These are phyloP conservation scores for Saussurea involucrata DNA, from an alignment of 129 eudicot genomes.

Conservation along the genomic window DNA sequence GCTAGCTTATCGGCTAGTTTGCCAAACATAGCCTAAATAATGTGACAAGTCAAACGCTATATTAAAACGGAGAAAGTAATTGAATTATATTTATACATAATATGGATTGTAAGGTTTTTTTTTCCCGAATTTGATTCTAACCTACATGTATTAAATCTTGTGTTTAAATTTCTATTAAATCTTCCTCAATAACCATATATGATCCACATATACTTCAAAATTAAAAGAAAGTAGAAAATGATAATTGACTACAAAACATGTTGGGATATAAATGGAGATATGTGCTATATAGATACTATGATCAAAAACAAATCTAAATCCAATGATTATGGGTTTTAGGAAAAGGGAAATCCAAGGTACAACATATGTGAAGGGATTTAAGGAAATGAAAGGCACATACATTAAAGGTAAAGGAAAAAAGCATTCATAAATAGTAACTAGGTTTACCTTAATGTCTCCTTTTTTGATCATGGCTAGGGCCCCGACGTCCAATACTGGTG, in stretches of 20 bases:
- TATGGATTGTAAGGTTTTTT: not conserved
- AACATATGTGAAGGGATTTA: slow-evolving; percentile 19
- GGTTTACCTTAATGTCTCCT: slow-evolving; percentile 81
- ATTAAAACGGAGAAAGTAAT: not conserved
- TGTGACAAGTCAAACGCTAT: not conserved
- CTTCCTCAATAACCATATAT: not conserved
- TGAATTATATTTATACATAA: no score
- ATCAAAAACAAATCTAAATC: slow-evolving; percentile 25
- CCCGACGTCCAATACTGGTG: slow-evolving; percentile 92
- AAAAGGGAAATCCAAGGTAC: slow-evolving; percentile 28
- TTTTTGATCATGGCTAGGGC: slow-evolving; percentile 91
- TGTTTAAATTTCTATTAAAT: not conserved
- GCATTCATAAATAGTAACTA: slow-evolving; percentile 21
- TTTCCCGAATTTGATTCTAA: not conserved
- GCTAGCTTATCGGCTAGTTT: no score
- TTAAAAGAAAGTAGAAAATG: not conserved
- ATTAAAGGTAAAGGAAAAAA: slow-evolving; percentile 25
- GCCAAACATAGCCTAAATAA: no score
- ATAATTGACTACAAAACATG: slow-evolving; percentile 4
- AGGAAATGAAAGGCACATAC: slow-evolving; percentile 18
- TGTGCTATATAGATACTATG: slow-evolving; percentile 12
- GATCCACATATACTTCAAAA: not conserved
- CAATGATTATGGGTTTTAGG: slow-evolving; percentile 14
- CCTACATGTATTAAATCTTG: not conserved
- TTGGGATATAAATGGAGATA: slow-evolving; percentile 11